Percentiles rank a stretch among this genome's conserved stretches.
Conservation (phyloP, 306 rosid genomes). For the Trichosanthes truncata region DNA sequence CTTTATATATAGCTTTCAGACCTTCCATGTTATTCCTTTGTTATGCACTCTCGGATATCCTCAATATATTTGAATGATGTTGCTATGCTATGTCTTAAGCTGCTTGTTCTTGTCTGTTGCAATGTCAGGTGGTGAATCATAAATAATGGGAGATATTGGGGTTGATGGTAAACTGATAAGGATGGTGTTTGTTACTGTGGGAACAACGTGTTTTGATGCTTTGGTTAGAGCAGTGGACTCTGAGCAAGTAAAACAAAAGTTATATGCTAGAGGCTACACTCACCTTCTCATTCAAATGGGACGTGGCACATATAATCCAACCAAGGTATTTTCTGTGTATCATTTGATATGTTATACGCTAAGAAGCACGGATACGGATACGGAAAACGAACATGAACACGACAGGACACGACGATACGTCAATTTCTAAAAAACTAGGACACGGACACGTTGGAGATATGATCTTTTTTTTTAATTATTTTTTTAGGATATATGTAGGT, state of each 20-base stretch:
- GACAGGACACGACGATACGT: too few species aligned
- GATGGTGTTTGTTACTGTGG: conserved; percentile 68
- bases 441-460: too few species aligned
- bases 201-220: conserved; percentile 77
- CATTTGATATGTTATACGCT: background rate
- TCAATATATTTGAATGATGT: background rate
- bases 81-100: background rate
- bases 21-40: background rate
- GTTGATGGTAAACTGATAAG: conserved; percentile 7
- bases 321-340: conserved; percentile 32
- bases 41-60: background rate
- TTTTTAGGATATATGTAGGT: too few species aligned
- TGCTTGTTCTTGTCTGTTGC: background rate
- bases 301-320: conserved; percentile 61
- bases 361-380: too few species aligned
- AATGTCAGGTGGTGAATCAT: background rate
- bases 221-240: conserved; percentile 54
- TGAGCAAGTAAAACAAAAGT: conserved; percentile 30
- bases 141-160: conserved; percentile 29
- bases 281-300: conserved; percentile 76
- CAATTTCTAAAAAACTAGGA: too few species aligned
- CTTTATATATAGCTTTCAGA: background rate
- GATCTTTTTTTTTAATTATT: too few species aligned
- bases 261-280: conserved; percentile 55
- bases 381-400: too few species aligned